Conservation (phyloP, 345 rosid species). For the Gossypium herbaceum region DNA sequence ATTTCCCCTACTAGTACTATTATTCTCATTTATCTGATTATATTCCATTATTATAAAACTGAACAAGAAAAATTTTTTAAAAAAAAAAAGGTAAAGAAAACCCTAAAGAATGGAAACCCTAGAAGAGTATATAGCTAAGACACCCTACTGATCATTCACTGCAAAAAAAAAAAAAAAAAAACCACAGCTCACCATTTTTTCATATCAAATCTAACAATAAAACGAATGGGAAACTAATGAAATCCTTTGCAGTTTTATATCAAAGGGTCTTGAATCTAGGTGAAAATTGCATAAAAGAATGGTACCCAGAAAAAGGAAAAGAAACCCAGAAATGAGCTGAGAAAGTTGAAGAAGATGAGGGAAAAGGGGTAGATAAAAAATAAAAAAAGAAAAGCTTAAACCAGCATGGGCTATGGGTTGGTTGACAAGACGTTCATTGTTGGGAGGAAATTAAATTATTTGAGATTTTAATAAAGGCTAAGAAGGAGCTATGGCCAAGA, state of each 20-base stretch:
- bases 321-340: slow-evolving; percentile 9
- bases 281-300: slow-evolving; percentile 45
- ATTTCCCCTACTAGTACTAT: slow-evolving; percentile 51
- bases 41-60: slow-evolving; percentile 48
- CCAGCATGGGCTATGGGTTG: slow-evolving; percentile 43
- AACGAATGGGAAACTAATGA: background rate
- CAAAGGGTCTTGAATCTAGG: slow-evolving; percentile 32
- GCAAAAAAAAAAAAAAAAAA: background rate
- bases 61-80: background rate
- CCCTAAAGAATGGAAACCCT: slow-evolving; percentile 44
- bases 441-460: slow-evolving; percentile 33
- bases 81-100: slow-evolving; percentile 22
- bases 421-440: slow-evolving; percentile 60
- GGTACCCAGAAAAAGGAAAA: slow-evolving; percentile 9
- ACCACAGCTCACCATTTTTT: background rate
- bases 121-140: slow-evolving; percentile 25
- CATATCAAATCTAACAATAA: slow-evolving; percentile 20
- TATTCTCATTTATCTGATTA: slow-evolving; percentile 54
- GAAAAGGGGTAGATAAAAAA: background rate
- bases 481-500: too few species aligned
- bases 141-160: slow-evolving; percentile 15
- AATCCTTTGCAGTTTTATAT: slow-evolving; percentile 9
- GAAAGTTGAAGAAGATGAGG: slow-evolving; percentile 11
- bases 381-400: background rate
- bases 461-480: background rate